phyloP scores from a whole-genome alignment of 768 basidiomycete genomes.

The Gymnopilus dilepis region DNA sequence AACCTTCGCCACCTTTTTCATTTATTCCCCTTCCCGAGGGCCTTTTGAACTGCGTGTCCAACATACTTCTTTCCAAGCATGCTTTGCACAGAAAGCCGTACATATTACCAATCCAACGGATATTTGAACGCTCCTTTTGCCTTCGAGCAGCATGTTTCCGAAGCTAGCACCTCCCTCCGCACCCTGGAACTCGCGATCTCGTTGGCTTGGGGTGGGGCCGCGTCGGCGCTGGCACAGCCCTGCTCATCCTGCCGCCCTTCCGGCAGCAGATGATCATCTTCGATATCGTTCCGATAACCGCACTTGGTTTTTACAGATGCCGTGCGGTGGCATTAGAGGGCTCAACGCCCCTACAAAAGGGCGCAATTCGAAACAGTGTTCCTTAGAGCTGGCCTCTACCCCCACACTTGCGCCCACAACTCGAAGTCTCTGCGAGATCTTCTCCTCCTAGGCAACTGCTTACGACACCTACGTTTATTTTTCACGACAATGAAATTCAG shows the following conservation, averaged over 20 bases:
- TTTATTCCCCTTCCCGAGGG: too few species aligned
- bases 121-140: not conserved
- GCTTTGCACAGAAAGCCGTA: not conserved
- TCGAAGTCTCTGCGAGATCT: constrained; percentile 1
- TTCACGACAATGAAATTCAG: not conserved
- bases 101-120: not conserved
- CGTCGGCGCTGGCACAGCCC: too few species aligned
- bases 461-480: not conserved
- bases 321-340: not conserved
- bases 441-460: not conserved
- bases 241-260: too few species aligned
- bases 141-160: too few species aligned
- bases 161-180: too few species aligned
- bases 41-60: too few species aligned
- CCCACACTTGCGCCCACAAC: not conserved
- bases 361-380: not conserved
- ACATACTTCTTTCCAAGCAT: too few species aligned
- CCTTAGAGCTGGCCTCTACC: not conserved
- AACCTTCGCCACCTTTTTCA: too few species aligned
- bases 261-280: not conserved
- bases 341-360: not conserved
- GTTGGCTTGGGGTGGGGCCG: too few species aligned
- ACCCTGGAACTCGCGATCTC: too few species aligned
- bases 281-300: not conserved
- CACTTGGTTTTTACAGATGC: not conserved